Evolutionary conservation across 495 filamentous ascomycete genomes (phyloP), one percentile per base, ranked within the genome.

Genomic region (Penicillium pulvis): DNA sequence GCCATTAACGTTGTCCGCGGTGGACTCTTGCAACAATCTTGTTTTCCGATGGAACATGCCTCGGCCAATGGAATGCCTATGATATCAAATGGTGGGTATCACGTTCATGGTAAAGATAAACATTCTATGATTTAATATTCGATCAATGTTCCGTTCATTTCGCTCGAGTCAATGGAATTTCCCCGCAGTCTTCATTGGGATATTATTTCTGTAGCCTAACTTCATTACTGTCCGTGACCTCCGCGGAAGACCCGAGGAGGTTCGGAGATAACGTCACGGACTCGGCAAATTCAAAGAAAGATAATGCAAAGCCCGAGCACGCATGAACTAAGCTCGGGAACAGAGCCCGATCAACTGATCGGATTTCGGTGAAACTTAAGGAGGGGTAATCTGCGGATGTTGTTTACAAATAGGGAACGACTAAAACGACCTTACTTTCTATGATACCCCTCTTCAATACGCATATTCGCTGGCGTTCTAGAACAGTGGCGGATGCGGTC

Each of bases 51-150:
- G 43, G 51, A 52, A 51, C 35, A 35, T 44, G 24, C 46, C 46
- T 41, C 35, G 36, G 53, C 67, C 67, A 69, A 69, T 69, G 41
- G 55, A 23, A 48, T 39, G 20, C 19, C 55, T 12, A 67, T 63
- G 61, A 67, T 65, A 69, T 67, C 53, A 60, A 65, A 69, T 58
- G 56, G 61, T 65, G 66, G 66, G 60, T 54, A 55, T 42, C 10
- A 47, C 24, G 20, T 51, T 46, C 36, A 57, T 1, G 53, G 56
- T 17, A 53, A 31, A 41, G 66, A 66, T 63, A 47, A n/a, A 42
- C 57, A 48, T 23, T 14, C 55, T 31, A 60, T 60, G 61, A 60
- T 63, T 55, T 59, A 36, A 53, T 53, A 10, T 28, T 47, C 20
- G 14, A 12, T 19, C 26, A 30, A n/a, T 17, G 1, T 41, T 41